Percentiles rank a stretch among this genome's conserved stretches.
phyloP scores from a whole-genome alignment of 2,329 filamentous ascomycete species.

The Celoporthe dispersa region DNA sequence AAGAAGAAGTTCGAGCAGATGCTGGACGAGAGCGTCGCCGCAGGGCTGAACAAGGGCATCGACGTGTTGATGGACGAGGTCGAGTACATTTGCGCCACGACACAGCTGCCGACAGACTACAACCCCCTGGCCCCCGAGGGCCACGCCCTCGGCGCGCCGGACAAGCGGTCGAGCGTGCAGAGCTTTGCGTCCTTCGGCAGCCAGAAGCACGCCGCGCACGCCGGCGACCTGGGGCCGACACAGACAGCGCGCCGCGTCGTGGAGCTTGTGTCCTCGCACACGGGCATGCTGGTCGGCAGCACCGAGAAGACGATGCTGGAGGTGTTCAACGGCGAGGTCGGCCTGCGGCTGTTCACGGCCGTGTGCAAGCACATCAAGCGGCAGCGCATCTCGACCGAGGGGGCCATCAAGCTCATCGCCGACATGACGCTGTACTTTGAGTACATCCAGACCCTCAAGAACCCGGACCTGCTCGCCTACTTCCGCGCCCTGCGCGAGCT shows the following conservation, averaged over 20 bases:
- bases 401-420: slow-evolving; percentile 89
- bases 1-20: slow-evolving; percentile 99
- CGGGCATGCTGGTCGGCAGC: slow-evolving; percentile 88
- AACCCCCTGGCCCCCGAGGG: slow-evolving; percentile 65
- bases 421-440: slow-evolving; percentile 95
- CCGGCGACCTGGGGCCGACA: slow-evolving; percentile 72
- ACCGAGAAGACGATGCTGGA: slow-evolving; percentile 98
- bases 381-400: slow-evolving; percentile 87
- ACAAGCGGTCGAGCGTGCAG: slow-evolving; percentile 27
- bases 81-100: slow-evolving; percentile 90
- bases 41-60: slow-evolving; percentile 95
- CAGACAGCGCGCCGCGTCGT: slow-evolving; percentile 80
- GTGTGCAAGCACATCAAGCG: slow-evolving; percentile 98
- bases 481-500: slow-evolving; percentile 91
- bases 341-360: slow-evolving; percentile 85
- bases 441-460: slow-evolving; percentile 80
- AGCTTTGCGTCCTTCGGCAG: slow-evolving; percentile 28
- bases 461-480: slow-evolving; percentile 83
- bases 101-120: slow-evolving; percentile 85
- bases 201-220: slow-evolving; percentile 43
- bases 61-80: slow-evolving; percentile 98
- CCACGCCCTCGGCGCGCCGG: slow-evolving; percentile 38
- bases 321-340: slow-evolving; percentile 98
- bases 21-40: slow-evolving; percentile 94
- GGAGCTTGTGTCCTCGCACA: slow-evolving; percentile 85